Base-by-base conservation (phyloP, 2,329 filamentous ascomycete genomes). In the Fusarium bulbicola region DNA sequence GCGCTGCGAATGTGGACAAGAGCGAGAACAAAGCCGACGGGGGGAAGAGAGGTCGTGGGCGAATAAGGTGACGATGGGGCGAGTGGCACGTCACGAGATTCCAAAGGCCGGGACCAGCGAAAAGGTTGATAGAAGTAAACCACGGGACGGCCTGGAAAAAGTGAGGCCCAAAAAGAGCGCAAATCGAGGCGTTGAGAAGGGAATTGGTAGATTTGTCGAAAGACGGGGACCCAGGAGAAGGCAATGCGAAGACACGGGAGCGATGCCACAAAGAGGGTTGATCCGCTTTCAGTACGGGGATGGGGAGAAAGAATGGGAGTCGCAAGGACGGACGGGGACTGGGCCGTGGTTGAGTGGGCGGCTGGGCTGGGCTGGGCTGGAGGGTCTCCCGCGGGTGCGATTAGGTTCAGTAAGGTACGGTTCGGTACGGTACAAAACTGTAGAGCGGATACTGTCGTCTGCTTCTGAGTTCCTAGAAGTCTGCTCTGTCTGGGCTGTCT, bases 31-130 rank as follows among this genome's bases (percentile, higher is more conserved):
- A 70, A 69, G 57, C 66, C 63, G 53, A 66, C 62, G 56, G 64
- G 64, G 72, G 62, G 39, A 66, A 67, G 66, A 63, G 64, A 45
- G 75, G 66, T 58, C 56, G 58, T 60, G 56, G 74, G 68, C 69
- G 73, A 77, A 78, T 76, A 63, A 76, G 66, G 71, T 70, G 75
- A 77, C 66, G 76, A 77, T 74, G 74, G 74, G 73, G 72, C 76
- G 70, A 76, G 73, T 66, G 68, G 76, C 76, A 77, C 74, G 76
- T 76, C 74, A 76, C 74, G 66, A 69, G 70, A 75, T 74, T 71
- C 66, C 70, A 56, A 56, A 68, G 62, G 70, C 68, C 67, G 60
- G 69, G 60, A 66, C 66, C 70, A 68, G 64, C 54, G 65, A 68
- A 68, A 53, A 76, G 62, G 65, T 56, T 59, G 56, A 66, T 53